phyloP scores from a whole-genome alignment of 495 filamentous ascomycete genomes.

The Peziza echinospora region DNA sequence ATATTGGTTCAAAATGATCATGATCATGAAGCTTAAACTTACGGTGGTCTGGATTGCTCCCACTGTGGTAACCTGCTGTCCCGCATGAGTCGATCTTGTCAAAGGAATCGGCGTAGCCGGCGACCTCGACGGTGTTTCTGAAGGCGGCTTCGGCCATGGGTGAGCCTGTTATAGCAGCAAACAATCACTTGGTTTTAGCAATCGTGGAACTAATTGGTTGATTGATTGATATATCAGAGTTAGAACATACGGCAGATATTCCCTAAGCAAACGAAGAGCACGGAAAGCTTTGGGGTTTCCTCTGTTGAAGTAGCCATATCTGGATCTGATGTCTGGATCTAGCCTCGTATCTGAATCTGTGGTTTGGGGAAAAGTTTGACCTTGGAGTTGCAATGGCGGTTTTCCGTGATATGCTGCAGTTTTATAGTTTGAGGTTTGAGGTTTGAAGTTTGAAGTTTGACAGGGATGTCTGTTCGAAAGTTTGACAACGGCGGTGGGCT shows the following conservation, averaged over 20 bases:
- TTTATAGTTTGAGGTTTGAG: too few relatives aligned
- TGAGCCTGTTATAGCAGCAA: constrained; percentile 26
- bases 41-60: constrained; percentile 52
- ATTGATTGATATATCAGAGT: background rate
- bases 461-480: too few relatives aligned
- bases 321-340: too few relatives aligned
- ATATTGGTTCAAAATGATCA: too few relatives aligned
- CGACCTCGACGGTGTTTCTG: constrained; percentile 36
- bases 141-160: constrained; percentile 95
- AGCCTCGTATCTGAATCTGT: too few relatives aligned
- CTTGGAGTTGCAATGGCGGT: too few relatives aligned
- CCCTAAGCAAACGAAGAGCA: constrained; percentile 89
- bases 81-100: constrained; percentile 66
- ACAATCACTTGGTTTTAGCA: background rate
- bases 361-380: too few relatives aligned
- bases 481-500: too few relatives aligned
- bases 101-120: constrained; percentile 36
- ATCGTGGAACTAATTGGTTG: constrained; percentile 1
- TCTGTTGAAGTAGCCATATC: background rate
- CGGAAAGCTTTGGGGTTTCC: constrained; percentile 31
- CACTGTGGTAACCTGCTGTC: constrained; percentile 63
- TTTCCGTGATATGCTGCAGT: too few relatives aligned
- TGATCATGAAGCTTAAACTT: too few relatives aligned
- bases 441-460: too few relatives aligned
- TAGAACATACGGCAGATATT: constrained; percentile 54